These are phyloP conservation scores for Neurospora intermedia DNA, from an alignment of 495 filamentous ascomycete genomes.

Conservation along the genomic window DNA sequence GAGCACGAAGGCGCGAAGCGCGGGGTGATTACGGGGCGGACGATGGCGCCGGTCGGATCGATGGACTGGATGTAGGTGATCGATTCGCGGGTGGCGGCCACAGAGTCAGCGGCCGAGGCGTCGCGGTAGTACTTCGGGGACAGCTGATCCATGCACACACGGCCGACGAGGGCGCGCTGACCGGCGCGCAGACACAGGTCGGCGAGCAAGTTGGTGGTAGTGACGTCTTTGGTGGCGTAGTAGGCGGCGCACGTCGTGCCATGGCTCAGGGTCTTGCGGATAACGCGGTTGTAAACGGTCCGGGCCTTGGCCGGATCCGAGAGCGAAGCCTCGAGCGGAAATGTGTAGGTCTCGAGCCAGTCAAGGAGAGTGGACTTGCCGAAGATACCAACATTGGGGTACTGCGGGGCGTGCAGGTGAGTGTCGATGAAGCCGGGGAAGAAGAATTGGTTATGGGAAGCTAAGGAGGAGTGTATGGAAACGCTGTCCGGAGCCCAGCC, in stretches of 20 bases:
- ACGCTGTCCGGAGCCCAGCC: slow-evolving; percentile 30
- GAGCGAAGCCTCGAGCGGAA: slow-evolving; percentile 75
- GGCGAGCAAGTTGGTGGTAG: slow-evolving; percentile 78
- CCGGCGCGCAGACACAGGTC: slow-evolving; percentile 63
- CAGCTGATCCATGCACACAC: slow-evolving; percentile 80
- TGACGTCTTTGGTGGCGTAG: slow-evolving; percentile 77
- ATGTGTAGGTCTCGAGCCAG: slow-evolving; percentile 94
- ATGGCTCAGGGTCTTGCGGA: slow-evolving; percentile 69
- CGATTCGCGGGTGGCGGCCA: slow-evolving; percentile 46
- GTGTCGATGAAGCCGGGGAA: slow-evolving; percentile 95
- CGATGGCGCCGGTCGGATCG: slow-evolving; percentile 45
- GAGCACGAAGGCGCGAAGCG: slow-evolving; percentile 79
- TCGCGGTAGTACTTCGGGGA: slow-evolving; percentile 71
- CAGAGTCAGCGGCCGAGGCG: slow-evolving; percentile 40
- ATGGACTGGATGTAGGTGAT: slow-evolving; percentile 58
- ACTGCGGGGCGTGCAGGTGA: slow-evolving; percentile 89
- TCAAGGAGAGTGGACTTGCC: slow-evolving; percentile 79
- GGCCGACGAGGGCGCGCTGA: slow-evolving; percentile 82
- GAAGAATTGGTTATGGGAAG: slow-evolving; percentile 55
- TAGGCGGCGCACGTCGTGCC: slow-evolving; percentile 89
- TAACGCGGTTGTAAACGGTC: slow-evolving; percentile 60
- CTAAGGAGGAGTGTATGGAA: slow-evolving; percentile 19
- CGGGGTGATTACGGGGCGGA: slow-evolving; percentile 82
- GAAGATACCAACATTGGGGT: slow-evolving; percentile 86
- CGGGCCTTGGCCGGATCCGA: slow-evolving; percentile 34